Percentiles rank a stretch among this genome's conserved stretches.
Conservation (phyloP, 805 yeast species). For the Pichia pseudocactophila region DNA sequence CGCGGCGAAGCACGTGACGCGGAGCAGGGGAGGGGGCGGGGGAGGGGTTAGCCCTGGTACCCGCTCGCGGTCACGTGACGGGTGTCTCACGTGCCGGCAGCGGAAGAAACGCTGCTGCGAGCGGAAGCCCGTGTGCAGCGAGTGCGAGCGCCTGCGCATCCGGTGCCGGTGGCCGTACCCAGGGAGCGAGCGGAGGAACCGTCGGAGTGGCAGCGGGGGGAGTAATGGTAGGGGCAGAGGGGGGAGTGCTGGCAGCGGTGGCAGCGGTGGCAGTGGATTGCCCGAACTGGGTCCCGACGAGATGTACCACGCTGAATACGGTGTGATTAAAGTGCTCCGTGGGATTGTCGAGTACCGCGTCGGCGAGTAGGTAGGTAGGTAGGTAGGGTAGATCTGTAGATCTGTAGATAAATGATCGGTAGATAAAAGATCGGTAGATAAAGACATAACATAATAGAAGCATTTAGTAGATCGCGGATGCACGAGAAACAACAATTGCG, state of each 20-base stretch:
- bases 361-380: too few relatives aligned
- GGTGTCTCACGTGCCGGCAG: slow-evolving; percentile 71
- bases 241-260: too few relatives aligned
- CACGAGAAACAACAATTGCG: background rate
- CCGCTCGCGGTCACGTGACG: slow-evolving; percentile 57
- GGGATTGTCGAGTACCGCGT: slow-evolving; percentile 57
- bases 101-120: slow-evolving; percentile 78
- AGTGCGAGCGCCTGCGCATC: slow-evolving; percentile 56
- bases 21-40: background rate
- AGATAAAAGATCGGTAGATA: background rate
- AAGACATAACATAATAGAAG: background rate
- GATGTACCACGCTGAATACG: slow-evolving; percentile 46
- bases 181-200: slow-evolving; percentile 51
- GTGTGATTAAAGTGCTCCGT: slow-evolving; percentile 51
- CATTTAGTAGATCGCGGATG: too few relatives aligned
- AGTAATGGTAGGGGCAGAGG: too few relatives aligned
- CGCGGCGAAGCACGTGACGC: background rate
- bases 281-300: slow-evolving; percentile 39
- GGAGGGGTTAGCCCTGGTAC: too few relatives aligned
- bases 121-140: slow-evolving; percentile 53
- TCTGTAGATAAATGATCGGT: too few relatives aligned
- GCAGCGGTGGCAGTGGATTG: too few relatives aligned
- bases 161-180: slow-evolving; percentile 70
- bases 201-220: slow-evolving; percentile 37
- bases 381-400: too few relatives aligned